Evolutionary conservation across 345 rosid genomes (phyloP).

Genomic region (Murraya paniculata): DNA sequence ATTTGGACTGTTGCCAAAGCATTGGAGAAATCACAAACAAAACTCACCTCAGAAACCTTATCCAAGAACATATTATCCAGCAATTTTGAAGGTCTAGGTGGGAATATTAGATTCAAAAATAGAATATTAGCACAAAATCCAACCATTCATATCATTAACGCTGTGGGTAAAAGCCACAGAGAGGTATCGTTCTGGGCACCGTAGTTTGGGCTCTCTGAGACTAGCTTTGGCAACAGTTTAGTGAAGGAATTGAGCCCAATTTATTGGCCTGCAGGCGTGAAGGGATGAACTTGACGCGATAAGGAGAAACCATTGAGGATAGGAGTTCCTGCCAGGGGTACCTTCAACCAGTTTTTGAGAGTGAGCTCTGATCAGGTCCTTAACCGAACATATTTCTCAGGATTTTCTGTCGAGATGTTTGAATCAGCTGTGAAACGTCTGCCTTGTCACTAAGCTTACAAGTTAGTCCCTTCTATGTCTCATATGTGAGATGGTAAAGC

Average conservation of each 20-base stretch:
- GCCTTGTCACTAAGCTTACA: constrained; percentile 19
- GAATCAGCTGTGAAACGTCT: constrained; percentile 20
- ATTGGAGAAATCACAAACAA: constrained; percentile 7
- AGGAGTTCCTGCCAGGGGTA: constrained; percentile 31
- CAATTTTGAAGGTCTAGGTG: constrained; percentile 26
- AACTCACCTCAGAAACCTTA: neutral
- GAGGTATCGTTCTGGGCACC: constrained; percentile 32
- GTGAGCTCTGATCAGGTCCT: constrained; percentile 9
- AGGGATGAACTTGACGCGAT: constrained; percentile 14
- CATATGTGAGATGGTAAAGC: constrained; percentile 30
- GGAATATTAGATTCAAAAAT: constrained; percentile 20
- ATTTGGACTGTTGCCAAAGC: constrained; percentile 20
- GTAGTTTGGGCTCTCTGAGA: constrained; percentile 12
- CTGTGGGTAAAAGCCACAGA: constrained; percentile 29
- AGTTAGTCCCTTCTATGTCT: constrained; percentile 21
- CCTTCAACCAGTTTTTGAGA: constrained; percentile 28
- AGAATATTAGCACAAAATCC: neutral
- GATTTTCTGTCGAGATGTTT: constrained; percentile 35
- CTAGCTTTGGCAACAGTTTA: neutral
- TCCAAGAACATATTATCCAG: constrained; percentile 8
- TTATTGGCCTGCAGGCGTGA: constrained; percentile 38
- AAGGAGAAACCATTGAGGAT: constrained; percentile 20
- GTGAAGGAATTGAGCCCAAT: constrained; percentile 13
- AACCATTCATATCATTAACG: constrained; percentile 28
- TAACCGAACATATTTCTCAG: constrained; percentile 27